Conservation (phyloP, 2,329 filamentous ascomycete species). For the Aspergillus hiratsukae region DNA sequence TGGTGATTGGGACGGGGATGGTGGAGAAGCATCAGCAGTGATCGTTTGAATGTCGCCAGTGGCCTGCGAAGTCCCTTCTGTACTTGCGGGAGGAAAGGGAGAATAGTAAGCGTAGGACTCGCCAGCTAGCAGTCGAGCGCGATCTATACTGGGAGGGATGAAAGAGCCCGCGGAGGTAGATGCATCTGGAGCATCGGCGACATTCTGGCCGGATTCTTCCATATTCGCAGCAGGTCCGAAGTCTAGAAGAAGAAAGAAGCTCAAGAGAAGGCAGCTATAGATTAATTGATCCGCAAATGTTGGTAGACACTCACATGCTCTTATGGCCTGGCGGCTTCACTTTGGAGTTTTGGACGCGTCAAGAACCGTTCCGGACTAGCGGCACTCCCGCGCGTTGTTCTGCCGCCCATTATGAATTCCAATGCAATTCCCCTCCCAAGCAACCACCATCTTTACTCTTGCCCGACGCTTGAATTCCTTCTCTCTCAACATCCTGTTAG, state of each 20-base stretch:
- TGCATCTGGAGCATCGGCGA: slow-evolving; percentile 29
- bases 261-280: slow-evolving; percentile 3
- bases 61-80: slow-evolving; percentile 12
- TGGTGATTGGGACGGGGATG: not conserved
- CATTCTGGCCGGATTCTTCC: slow-evolving; percentile 27
- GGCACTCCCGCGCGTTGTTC: slow-evolving; percentile 21
- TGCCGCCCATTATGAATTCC: slow-evolving; percentile 18
- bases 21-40: not conserved
- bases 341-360: slow-evolving; percentile 25
- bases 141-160: slow-evolving; percentile 66
- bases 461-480: slow-evolving; percentile 13
- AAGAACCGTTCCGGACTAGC: slow-evolving; percentile 32
- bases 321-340: not conserved
- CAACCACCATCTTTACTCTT: slow-evolving; percentile 5
- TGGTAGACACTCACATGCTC: not conserved
- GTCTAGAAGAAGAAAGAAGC: not conserved
- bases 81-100: slow-evolving; percentile 59
- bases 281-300: slow-evolving; percentile 1
- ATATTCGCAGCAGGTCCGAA: slow-evolving; percentile 21
- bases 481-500: not conserved
- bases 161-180: slow-evolving; percentile 42
- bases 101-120: slow-evolving; percentile 70
- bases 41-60: not conserved
- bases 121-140: slow-evolving; percentile 55
- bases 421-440: slow-evolving; percentile 16